Evolutionary conservation across 2,329 filamentous ascomycete species (phyloP), one percentile per base, ranked within the genome.

Genomic region (Phaeophleospora eucalypticola): DNA sequence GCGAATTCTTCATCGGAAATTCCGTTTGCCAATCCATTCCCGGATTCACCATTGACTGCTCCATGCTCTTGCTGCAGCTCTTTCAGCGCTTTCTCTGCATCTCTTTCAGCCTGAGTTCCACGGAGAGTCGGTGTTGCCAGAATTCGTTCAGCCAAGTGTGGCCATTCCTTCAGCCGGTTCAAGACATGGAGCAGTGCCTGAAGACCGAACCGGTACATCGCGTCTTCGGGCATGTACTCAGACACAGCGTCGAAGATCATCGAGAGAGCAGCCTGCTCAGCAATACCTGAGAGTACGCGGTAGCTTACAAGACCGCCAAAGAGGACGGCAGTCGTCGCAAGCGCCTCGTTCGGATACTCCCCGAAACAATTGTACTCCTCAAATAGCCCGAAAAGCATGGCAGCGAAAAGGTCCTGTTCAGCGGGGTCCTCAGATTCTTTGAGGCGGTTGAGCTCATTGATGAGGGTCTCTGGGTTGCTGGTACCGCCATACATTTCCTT

Each of bases 201-300:
- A 10, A 98, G 78, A 9, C 94, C 93, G 64, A 98, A 98, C 61
- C 96, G 95, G 74, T 93, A 97, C 93, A 98, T 97, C 1, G 88
- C 83, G 51, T 90, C 83, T 24, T 94, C 86, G 0, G 86, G 82
- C 24, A 79, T 73, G 60, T 93, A 88, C 54, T 95, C 89, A 54
- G 88, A 80, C 18, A 98, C 89, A 10, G 93, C 89, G 66, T 98
- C 90, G n/a, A 97, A 75, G 53, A 98, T 95, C 89, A 98, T 96
- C 14, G 87, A 89, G 14, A 97, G 75, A n/a, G 88, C 93, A 46
- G 95, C 89, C 64, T 95, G 89, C 27, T 97, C 80, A 3, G 93
- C 89, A 15, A 98, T 80, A 35, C 89, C 86, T 4, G 89, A 89
- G 41, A 98, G 86, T 4, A 98, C 78, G 61, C 90, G 89, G 70